Evolutionary conservation across 192 early-diverging fungal species (phyloP).

Genomic region (Backusella mclennaniae): DNA sequence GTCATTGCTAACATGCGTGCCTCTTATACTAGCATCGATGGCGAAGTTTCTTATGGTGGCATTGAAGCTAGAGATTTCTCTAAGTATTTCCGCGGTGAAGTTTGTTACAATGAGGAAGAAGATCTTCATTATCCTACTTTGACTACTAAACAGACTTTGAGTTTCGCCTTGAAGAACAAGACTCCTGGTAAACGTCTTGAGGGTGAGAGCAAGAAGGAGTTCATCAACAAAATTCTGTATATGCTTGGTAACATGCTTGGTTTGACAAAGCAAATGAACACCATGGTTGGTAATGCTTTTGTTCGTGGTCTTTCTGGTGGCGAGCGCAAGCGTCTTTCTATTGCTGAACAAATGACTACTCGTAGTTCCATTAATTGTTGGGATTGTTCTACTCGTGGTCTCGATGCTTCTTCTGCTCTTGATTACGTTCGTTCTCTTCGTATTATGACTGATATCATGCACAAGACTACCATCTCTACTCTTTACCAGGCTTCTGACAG

Average conservation of each 20-base stretch:
- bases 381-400: constrained; percentile 73
- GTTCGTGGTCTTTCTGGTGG: constrained; percentile 74
- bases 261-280: constrained; percentile 54
- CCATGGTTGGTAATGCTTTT: constrained; percentile 71
- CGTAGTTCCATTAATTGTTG: constrained; percentile 61
- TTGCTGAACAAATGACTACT: constrained; percentile 73
- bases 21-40: constrained; percentile 48
- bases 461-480: constrained; percentile 60
- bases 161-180: constrained; percentile 75
- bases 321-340: constrained; percentile 74
- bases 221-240: constrained; percentile 46
- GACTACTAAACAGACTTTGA: constrained; percentile 74
- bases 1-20: constrained; percentile 54
- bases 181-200: constrained; percentile 53
- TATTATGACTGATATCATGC: constrained; percentile 64
- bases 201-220: constrained; percentile 24
- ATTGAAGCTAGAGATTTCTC: constrained; percentile 60
- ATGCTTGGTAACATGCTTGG: constrained; percentile 55
- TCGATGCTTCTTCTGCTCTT: constrained; percentile 80
- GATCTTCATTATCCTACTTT: constrained; percentile 61
- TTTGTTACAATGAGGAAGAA: constrained; percentile 77
- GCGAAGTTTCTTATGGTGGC: constrained; percentile 67
- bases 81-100: constrained; percentile 65
- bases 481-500: constrained; percentile 74
- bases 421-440: constrained; percentile 76